phyloP scores from a whole-genome alignment of 352 stramenopile species.

The Phytophthora podocarpi region DNA sequence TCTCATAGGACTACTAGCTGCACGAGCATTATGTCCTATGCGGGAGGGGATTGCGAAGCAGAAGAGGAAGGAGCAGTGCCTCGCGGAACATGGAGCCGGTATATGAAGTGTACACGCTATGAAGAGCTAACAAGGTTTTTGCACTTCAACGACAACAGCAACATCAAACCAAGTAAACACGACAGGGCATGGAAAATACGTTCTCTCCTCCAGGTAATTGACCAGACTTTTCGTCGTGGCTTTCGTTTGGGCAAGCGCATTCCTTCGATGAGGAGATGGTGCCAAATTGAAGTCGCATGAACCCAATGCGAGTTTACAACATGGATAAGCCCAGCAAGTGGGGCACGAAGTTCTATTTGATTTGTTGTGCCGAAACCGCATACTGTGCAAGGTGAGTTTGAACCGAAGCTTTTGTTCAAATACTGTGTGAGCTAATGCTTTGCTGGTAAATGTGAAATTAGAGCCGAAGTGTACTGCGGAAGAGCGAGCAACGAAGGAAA shows the following conservation, averaged over 20 bases:
- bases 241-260: background rate
- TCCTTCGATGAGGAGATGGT: background rate
- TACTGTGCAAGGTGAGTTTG: background rate
- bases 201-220: background rate
- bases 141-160: background rate
- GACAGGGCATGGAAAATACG: background rate
- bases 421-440: no score
- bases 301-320: background rate
- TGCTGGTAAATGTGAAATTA: no score
- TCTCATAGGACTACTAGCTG: no score
- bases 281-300: background rate
- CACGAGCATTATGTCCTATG: no score
- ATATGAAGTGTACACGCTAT: slow-evolving; percentile 8
- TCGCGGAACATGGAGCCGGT: background rate
- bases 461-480: no score
- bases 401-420: no score
- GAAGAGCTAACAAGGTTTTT: background rate
- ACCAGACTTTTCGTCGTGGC: background rate
- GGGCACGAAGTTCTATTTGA: background rate
- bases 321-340: background rate
- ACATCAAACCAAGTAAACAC: no score
- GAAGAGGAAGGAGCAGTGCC: slow-evolving; percentile 1
- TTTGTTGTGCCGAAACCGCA: background rate
- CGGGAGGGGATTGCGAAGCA: no score
- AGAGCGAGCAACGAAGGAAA: no score